phyloP scores from a whole-genome alignment of 2,329 filamentous ascomycete species.

The Claviceps sp. region DNA sequence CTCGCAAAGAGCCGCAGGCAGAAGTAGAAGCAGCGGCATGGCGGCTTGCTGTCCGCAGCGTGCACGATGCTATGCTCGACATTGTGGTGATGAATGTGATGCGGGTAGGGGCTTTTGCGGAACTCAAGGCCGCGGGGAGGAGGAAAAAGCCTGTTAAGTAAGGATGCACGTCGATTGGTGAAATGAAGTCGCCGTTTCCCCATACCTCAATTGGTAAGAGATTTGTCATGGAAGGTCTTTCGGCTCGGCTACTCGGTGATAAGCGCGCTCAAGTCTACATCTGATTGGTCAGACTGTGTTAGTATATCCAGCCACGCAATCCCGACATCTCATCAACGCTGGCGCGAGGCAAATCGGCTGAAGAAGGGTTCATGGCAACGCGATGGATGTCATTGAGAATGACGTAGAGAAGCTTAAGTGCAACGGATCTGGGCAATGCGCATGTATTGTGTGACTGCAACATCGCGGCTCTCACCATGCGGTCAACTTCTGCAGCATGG shows the following conservation, averaged over 20 bases:
- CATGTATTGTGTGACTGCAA: neutral
- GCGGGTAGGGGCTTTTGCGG: constrained; percentile 10
- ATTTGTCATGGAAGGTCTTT: constrained; percentile 22
- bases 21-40: constrained; percentile 29
- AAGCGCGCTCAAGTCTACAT: constrained; percentile 12
- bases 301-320: neutral
- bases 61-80: constrained; percentile 52
- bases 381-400: neutral
- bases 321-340: neutral
- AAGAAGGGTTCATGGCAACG: neutral
- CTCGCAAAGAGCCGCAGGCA: constrained; percentile 14
- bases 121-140: constrained; percentile 5
- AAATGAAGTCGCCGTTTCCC: constrained; percentile 2
- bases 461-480: neutral
- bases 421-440: neutral
- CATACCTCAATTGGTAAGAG: constrained; percentile 10
- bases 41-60: constrained; percentile 62
- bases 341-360: neutral
- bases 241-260: constrained; percentile 25
- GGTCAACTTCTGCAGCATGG: too few relatives aligned
- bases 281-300: constrained; percentile 18
- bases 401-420: neutral
- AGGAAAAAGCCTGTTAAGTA: neutral
- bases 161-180: constrained; percentile 1
- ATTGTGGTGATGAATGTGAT: constrained; percentile 26